Evolutionary conservation across 768 basidiomycete genomes (phyloP).

Genomic region (Boletus speciosus): DNA sequence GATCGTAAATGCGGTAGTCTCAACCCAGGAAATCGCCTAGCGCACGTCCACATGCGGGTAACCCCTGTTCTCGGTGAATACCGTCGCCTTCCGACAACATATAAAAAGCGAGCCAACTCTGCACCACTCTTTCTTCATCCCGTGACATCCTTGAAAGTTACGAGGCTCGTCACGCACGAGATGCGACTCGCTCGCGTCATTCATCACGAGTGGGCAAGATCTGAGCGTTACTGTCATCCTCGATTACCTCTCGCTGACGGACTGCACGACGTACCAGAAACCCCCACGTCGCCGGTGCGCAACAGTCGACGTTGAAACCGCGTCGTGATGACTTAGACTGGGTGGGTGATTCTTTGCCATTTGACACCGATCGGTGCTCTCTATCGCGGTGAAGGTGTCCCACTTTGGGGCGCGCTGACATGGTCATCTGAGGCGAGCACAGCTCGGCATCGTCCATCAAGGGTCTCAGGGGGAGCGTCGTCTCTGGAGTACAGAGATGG

Average conservation of each 20-base stretch:
- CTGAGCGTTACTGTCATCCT: constrained; percentile 21
- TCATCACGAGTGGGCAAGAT: constrained; percentile 26
- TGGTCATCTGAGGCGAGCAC: not conserved
- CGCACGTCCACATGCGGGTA: not conserved
- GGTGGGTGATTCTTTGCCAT: constrained; percentile 1
- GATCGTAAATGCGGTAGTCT: too few species aligned
- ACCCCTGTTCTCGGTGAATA: not conserved
- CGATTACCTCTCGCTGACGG: constrained; percentile 10
- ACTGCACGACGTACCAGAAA: constrained; percentile 18
- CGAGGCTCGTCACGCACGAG: constrained; percentile 18
- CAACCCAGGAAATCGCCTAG: not conserved
- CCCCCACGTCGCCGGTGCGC: not conserved
- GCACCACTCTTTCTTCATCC: not conserved
- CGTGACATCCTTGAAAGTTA: constrained; percentile 16
- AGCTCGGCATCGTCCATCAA: too few species aligned
- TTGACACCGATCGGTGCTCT: not conserved
- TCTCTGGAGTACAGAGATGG: too few species aligned
- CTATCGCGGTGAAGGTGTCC: constrained; percentile 3
- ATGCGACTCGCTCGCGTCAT: constrained; percentile 4
- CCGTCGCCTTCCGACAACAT: not conserved
- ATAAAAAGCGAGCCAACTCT: not conserved
- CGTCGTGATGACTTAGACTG: constrained; percentile 11
- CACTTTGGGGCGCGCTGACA: not conserved
- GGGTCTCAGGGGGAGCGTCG: too few species aligned
- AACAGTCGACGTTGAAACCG: constrained; percentile 10